These are phyloP conservation scores for Centrapalus pauciflorus DNA, from an alignment of 129 eudicot genomes.

Conservation along the genomic window DNA sequence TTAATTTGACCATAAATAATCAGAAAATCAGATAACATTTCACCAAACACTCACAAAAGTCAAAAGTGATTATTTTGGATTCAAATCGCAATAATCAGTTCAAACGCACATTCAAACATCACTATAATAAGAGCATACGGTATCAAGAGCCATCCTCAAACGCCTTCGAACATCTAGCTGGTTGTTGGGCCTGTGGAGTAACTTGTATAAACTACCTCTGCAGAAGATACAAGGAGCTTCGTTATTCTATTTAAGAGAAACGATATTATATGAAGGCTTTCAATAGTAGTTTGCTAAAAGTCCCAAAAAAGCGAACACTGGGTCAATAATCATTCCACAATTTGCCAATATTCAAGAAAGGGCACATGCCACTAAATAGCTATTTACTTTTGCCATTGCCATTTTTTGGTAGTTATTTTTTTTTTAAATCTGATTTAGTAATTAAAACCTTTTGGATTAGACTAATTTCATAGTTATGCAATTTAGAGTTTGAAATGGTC, in stretches of 20 bases:
- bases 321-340: too few species aligned
- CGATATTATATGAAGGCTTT: neutral
- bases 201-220: slow-evolving; percentile 98
- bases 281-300: neutral
- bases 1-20: too few species aligned
- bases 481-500: too few species aligned
- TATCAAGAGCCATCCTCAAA: slow-evolving; percentile 92
- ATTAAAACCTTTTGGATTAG: too few species aligned
- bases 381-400: too few species aligned
- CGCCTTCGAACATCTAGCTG: slow-evolving; percentile 91
- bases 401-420: too few species aligned
- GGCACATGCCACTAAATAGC: neutral
- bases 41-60: slow-evolving; percentile 10
- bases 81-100: slow-evolving; percentile 5
- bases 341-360: neutral
- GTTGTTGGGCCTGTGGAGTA: slow-evolving; percentile 85
- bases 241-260: neutral
- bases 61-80: slow-evolving; percentile 9
- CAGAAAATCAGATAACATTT: slow-evolving; percentile 11
- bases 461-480: too few species aligned
- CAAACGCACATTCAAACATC: slow-evolving; percentile 11
- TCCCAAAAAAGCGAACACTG: neutral
- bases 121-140: slow-evolving; percentile 45
- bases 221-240: slow-evolving; percentile 17
- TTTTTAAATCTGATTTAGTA: too few species aligned